Evolutionary conservation across 169 alveolate genomes (phyloP).

Genomic region (Plasmodium berghei): DNA sequence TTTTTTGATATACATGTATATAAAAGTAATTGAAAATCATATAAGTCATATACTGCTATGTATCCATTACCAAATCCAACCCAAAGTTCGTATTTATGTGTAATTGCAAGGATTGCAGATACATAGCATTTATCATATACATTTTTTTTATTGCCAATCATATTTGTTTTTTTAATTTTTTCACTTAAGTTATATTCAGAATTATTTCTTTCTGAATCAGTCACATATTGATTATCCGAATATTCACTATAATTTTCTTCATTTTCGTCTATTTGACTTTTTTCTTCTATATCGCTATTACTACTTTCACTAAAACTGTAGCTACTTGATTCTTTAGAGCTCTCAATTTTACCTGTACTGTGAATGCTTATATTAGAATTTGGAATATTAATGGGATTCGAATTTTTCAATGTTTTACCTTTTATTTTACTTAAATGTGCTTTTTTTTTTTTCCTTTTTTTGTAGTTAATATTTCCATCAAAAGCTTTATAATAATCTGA

Average conservation of each 20-base stretch:
- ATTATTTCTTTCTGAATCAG: conserved; percentile 15
- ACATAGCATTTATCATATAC: conserved; percentile 44
- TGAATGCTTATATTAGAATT: not conserved
- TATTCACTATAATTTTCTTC: conserved; percentile 15
- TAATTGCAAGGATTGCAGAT: conserved; percentile 66
- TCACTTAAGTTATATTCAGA: not conserved
- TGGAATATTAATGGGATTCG: not conserved
- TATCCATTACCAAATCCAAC: conserved; percentile 76
- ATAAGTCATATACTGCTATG: conserved; percentile 70
- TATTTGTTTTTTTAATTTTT: not conserved
- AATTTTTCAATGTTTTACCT: not conserved
- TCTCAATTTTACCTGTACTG: not conserved
- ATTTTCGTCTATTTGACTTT: not conserved
- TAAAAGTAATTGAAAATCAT: conserved; percentile 65
- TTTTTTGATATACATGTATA: conserved; percentile 67
- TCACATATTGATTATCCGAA: conserved; percentile 18
- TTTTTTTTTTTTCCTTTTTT: conserved; percentile 12
- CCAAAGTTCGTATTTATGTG: conserved; percentile 74
- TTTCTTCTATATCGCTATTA: not conserved
- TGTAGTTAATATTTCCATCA: conserved; percentile 4
- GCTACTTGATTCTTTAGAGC: not conserved
- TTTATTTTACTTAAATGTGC: not conserved
- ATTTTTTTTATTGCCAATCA: not conserved
- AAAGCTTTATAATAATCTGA: not conserved
- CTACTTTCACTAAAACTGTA: not conserved